A percentile compares a stretch with the other conserved stretches of the same genome.
Conservation (phyloP, 495 filamentous ascomycete species). For the Xylaria sp. region DNA sequence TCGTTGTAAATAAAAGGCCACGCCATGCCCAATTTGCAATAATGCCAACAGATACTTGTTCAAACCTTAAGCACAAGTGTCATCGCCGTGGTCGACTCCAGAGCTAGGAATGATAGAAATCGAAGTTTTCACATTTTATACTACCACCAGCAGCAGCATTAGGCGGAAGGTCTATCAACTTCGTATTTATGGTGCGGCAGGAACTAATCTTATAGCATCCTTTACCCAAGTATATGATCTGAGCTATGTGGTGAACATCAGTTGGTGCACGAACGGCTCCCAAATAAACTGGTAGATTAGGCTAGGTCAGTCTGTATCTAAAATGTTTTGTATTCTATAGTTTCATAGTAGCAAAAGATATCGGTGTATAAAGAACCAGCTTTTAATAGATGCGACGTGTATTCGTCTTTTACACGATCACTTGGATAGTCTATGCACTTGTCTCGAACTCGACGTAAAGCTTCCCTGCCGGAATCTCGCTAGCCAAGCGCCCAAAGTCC, state of each 20-base stretch:
- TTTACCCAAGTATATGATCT: not conserved
- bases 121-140: not conserved
- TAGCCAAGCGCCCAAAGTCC: not conserved
- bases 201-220: not conserved
- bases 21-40: not conserved
- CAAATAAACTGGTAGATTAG: no score
- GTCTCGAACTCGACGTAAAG: not conserved
- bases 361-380: no score
- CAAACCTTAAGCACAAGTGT: not conserved
- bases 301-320: no score
- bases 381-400: not conserved
- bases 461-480: not conserved
- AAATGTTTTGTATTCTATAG: no score
- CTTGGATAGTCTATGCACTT: not conserved
- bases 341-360: no score
- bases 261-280: no score
- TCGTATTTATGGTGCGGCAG: no score
- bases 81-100: not conserved
- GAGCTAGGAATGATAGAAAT: not conserved
- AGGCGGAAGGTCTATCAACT: not conserved
- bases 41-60: not conserved
- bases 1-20: not conserved
- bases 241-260: not conserved
- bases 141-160: not conserved
- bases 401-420: not conserved